Base-by-base conservation (phyloP, 768 basidiomycete genomes). In the Daedaleopsis sinensis region DNA sequence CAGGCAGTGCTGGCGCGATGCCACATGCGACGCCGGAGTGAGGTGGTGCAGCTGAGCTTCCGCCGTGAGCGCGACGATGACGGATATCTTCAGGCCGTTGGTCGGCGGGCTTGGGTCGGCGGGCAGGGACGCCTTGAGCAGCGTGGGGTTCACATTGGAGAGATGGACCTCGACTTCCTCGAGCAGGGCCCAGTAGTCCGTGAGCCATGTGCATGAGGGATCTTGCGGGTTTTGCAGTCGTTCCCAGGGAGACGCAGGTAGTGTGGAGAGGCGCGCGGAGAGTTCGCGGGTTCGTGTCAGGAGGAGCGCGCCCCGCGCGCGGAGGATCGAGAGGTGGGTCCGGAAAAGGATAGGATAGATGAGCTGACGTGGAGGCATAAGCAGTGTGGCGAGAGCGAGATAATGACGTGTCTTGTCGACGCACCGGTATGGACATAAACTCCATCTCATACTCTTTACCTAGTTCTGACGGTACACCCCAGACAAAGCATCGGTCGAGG, bases 31-130 rank as follows among this genome's bases (percentile, higher is more conserved):
- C 32, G 12, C 32, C 13, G 51, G 51, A 1, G 51, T 35, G 51
- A 52, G 51, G n/a, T 37, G 27, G 51, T 52, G 35, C 3, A 52
- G 35, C 15, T 16, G 6, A 12, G 51, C 51, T n/a, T 52, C 51
- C 11, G 32, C 51, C 13, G 51, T 37, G 51, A 52, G 51, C 18
- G 51, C 51, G 51, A 52, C 35, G 35, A 52, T 52, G 24, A 37
- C 9, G 11, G 2, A 15, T 13, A 52, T 52, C 51, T 52, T 52
- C 16, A 52, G 35, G 15, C 51, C 51, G 16, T 11, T 8, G 15
- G 51, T 52, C 13, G 51, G 5, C 15, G 8, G 15, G 13, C 19
- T 8, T 24, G 10, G 8, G 19, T 16, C 48, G 32, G 18, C 27
- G 32, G 7, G 51, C 11, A 37, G 5, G 2, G 51, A 52, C 51